Percentiles rank a stretch among this genome's conserved stretches.
Evolutionary conservation across 225 moss, liverwort and hornwort species (phyloP).

Genomic region (Asterella californica): DNA sequence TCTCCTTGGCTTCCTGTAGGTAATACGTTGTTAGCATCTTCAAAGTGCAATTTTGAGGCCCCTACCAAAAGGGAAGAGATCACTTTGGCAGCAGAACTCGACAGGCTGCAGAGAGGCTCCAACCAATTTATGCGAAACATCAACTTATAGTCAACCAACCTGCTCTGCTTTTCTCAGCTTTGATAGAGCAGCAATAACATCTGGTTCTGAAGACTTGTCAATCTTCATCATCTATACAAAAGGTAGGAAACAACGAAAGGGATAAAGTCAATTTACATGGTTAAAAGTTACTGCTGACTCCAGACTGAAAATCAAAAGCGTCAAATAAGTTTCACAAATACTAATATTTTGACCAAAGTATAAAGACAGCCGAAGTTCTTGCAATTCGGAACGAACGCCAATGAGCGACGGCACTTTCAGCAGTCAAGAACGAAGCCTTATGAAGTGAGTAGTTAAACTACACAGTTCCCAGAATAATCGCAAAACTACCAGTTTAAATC

Average conservation of each 20-base stretch:
- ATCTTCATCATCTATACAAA: slow-evolving; percentile 64
- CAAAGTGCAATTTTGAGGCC: neutral
- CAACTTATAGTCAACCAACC: slow-evolving; percentile 38
- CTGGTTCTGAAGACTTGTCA: slow-evolving; percentile 65
- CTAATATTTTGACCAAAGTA: neutral
- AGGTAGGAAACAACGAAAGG: neutral
- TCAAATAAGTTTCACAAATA: neutral
- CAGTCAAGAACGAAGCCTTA: neutral
- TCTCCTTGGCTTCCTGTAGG: slow-evolving; percentile 68
- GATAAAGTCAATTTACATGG: neutral
- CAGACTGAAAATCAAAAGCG: neutral
- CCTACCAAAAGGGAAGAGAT: too few relatives aligned
- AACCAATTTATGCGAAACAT: neutral
- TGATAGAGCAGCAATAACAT: slow-evolving; percentile 70
- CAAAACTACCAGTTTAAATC: neutral
- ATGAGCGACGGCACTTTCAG: neutral
- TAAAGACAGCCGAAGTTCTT: neutral
- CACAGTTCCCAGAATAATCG: too few relatives aligned
- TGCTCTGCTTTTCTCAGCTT: slow-evolving; percentile 89
- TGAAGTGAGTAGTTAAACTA: too few relatives aligned
- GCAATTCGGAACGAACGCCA: neutral
- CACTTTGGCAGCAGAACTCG: neutral
- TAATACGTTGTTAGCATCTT: neutral
- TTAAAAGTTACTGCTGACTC: neutral
- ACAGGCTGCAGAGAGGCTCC: neutral